Conservation (phyloP, 371 early-diverging fungal species). For the Phascolomyces articulosus region DNA sequence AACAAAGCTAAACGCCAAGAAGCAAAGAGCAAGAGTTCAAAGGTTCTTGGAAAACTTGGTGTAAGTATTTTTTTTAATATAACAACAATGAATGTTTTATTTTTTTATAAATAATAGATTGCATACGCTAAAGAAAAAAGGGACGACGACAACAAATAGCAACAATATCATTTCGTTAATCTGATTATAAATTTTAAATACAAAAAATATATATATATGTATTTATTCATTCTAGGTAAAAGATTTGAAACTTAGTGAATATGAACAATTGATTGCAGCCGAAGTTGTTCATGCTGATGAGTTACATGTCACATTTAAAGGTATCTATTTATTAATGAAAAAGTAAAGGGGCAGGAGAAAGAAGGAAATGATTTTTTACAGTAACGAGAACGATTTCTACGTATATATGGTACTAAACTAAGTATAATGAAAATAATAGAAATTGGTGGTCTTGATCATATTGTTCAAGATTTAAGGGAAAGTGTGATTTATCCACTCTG, state of each 20-base stretch:
- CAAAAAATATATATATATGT: too few species aligned
- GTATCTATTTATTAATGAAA: slow-evolving; percentile 36
- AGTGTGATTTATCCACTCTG: slow-evolving; percentile 94
- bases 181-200: not conserved
- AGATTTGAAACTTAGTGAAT: slow-evolving; percentile 83
- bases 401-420: too few species aligned
- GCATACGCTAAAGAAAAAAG: too few species aligned
- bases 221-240: slow-evolving; percentile 38
- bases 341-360: not conserved
- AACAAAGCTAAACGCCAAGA: slow-evolving; percentile 71
- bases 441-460: slow-evolving; percentile 93
- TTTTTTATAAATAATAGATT: too few species aligned
- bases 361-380: too few species aligned
- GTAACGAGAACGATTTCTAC: too few species aligned
- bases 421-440: slow-evolving; percentile 43
- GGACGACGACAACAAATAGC: too few species aligned
- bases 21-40: slow-evolving; percentile 70
- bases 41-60: slow-evolving; percentile 76
- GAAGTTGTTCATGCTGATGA: slow-evolving; percentile 95
- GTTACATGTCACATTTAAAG: slow-evolving; percentile 81
- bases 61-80: too few species aligned
- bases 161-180: not conserved
- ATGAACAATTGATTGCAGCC: slow-evolving; percentile 92
- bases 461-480: slow-evolving; percentile 89
- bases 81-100: too few species aligned